phyloP scores from a whole-genome alignment of 768 basidiomycete species.

The Amylocystis lapponica region DNA sequence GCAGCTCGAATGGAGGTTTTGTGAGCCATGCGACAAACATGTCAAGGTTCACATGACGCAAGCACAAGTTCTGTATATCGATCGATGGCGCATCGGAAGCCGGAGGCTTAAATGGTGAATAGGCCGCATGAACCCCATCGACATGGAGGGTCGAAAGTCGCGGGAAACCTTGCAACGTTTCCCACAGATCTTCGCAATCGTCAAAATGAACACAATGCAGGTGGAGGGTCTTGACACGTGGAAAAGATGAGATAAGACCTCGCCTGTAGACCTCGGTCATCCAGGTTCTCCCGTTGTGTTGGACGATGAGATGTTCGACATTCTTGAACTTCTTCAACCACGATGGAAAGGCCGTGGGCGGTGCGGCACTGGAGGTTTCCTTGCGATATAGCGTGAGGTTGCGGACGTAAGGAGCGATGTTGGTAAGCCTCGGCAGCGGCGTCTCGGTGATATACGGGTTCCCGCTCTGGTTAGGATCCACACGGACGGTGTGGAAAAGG shows the following conservation, averaged over 20 bases:
- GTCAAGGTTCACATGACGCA: neutral
- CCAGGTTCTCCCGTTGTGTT: conserved; percentile 12
- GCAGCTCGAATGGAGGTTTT: conserved; percentile 17
- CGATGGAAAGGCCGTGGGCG: conserved; percentile 11
- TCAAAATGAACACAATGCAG: conserved; percentile 21
- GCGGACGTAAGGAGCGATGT: conserved; percentile 13
- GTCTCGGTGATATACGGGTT: conserved; percentile 10
- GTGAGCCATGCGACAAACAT: conserved; percentile 21
- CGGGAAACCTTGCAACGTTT: conserved; percentile 20
- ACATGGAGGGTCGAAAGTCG: conserved; percentile 19
- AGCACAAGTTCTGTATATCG: neutral
- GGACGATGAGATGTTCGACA: conserved; percentile 20
- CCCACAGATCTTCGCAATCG: conserved; percentile 16
- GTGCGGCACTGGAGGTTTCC: conserved; percentile 9
- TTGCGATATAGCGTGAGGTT: conserved; percentile 18
- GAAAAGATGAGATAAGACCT: conserved; percentile 16
- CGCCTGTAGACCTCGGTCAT: conserved; percentile 11
- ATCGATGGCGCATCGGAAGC: conserved; percentile 9
- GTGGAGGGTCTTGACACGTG: conserved; percentile 14
- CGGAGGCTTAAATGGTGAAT: conserved; percentile 15
- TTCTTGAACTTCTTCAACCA: no score
- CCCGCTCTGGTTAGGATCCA: conserved; percentile 6
- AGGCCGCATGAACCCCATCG: conserved; percentile 20
- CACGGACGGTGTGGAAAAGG: conserved; percentile 19
- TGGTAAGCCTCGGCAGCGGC: conserved; percentile 10